phyloP scores from a whole-genome alignment of 202 grass and related monocot genomes.

The Brachypodium distachyon region DNA sequence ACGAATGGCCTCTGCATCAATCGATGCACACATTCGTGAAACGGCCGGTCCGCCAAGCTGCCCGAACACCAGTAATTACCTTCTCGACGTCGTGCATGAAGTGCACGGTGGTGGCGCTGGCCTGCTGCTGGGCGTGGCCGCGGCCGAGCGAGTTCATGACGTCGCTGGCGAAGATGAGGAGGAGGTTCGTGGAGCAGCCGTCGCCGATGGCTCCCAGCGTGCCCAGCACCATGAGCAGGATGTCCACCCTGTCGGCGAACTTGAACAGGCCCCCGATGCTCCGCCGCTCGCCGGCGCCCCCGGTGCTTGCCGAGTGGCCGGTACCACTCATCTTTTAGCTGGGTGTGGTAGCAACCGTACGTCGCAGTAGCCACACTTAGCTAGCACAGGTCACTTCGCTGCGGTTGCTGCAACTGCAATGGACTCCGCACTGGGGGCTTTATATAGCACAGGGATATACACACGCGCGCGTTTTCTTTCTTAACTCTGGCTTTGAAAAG shows the following conservation, averaged over 20 bases:
- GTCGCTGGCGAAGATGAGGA: conserved; percentile 89
- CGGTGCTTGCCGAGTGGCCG: not conserved
- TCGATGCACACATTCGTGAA: too few species aligned
- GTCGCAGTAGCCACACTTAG: not conserved
- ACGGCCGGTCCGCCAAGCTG: too few species aligned
- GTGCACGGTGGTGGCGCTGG: conserved; percentile 14
- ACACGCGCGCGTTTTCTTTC: not conserved
- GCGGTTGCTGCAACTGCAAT: not conserved
- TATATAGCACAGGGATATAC: conserved; percentile 21
- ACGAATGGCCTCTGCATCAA: too few species aligned
- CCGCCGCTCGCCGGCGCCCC: conserved; percentile 3
- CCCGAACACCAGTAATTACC: conserved; percentile 21
- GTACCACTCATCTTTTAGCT: conserved; percentile 19
- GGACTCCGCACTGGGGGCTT: conserved; percentile 18
- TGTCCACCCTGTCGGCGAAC: conserved; percentile 68
- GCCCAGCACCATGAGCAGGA: conserved; percentile 70
- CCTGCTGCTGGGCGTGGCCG: conserved; percentile 24
- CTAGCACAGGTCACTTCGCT: not conserved
- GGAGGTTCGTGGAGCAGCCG: conserved; percentile 88
- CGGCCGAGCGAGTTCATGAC: conserved; percentile 87
- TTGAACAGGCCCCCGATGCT: conserved; percentile 65
- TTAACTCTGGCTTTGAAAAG: not conserved
- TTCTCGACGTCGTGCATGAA: conserved; percentile 94
- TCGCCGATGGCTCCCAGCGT: conserved; percentile 79
- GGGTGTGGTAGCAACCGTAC: not conserved